Conservation (phyloP, 495 filamentous ascomycete genomes). For the Annulohypoxylon nitens region DNA sequence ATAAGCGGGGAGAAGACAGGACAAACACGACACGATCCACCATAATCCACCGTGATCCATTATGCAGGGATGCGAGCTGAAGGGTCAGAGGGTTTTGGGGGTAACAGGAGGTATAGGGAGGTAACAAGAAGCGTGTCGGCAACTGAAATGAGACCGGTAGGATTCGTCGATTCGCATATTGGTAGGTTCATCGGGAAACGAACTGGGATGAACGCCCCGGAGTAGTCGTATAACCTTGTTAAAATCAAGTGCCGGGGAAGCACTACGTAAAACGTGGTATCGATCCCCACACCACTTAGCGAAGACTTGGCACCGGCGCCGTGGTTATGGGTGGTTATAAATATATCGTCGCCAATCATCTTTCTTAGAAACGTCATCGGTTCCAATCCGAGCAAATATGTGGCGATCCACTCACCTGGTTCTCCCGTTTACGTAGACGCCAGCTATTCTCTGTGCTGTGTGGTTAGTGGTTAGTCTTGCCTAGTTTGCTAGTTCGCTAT, state of each 20-base stretch:
- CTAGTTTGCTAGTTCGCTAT: not conserved
- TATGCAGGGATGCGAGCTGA: conserved; percentile 32
- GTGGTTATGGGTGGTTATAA: conserved; percentile 45
- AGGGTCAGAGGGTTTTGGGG: not conserved
- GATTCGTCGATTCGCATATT: conserved; percentile 10
- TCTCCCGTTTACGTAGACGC: conserved; percentile 13
- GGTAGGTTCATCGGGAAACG: not conserved
- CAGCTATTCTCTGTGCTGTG: not conserved
- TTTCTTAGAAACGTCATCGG: conserved; percentile 34
- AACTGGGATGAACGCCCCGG: conserved; percentile 19
- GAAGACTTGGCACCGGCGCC: conserved; percentile 43
- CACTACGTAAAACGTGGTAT: conserved; percentile 50
- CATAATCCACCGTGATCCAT: conserved; percentile 17
- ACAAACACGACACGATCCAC: not conserved
- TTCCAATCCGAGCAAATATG: conserved; percentile 22
- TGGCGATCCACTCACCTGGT: conserved; percentile 48
- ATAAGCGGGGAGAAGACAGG: conserved; percentile 38
- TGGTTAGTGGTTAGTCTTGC: not conserved
- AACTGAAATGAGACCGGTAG: conserved; percentile 44
- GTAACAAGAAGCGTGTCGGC: conserved; percentile 35
- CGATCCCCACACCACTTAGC: conserved; percentile 27
- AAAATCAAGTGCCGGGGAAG: conserved; percentile 41
- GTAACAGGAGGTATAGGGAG: conserved; percentile 9
- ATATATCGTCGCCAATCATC: conserved; percentile 39
- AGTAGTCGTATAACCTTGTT: conserved; percentile 31